Evolutionary conservation across 768 basidiomycete species (phyloP), one percentile per base, ranked within the genome.

Genomic region (Serpula lacrymans): DNA sequence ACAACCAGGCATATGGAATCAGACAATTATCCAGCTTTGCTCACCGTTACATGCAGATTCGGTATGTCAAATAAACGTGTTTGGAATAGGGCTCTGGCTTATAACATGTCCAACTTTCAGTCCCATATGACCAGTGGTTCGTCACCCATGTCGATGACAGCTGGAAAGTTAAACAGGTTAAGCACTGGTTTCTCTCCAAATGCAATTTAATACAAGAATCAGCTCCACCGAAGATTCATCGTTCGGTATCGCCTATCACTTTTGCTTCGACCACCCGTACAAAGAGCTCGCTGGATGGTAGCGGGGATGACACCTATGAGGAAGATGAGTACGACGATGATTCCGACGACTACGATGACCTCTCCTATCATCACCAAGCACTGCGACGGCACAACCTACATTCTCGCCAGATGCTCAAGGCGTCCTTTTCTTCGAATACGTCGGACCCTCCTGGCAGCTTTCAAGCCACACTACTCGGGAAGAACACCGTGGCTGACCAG

Each of bases 41-140:
- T 80, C 27, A 64, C 74, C 6, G 54, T 80, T 23, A 72, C 75
- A 2, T 82, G 79, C 56, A 68, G 79, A 57, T 75, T 77, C 53
- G 67, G 80, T 82, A 49, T 46, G 77, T 61, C 5, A 40, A 41
- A 13, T 44, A 35, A 28, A 6, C 22, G 10, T 33, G n/a, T 34
- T 37, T 5, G 21, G 36, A 9, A 14, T 36, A 11, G 16, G 17
- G 22, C 30, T 16, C 20, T 27, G 14, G 16, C 26, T 12, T 21
- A 41, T 2, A 10, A 12, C 24, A 25, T 28, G 42, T 39, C 23
- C 36, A 33, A 34, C 24, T 46, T 12, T 5, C 45, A 82, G 84
- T 88, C 17, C 75, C 80, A 0, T 75, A 79, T 49, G 86, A 88
- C 58, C 84, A 85, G 62, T 88, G 85, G 84, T 64, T 87, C 33